Conservation (phyloP, 2,329 filamentous ascomycete species). For the Tolypocladium inflatum region DNA sequence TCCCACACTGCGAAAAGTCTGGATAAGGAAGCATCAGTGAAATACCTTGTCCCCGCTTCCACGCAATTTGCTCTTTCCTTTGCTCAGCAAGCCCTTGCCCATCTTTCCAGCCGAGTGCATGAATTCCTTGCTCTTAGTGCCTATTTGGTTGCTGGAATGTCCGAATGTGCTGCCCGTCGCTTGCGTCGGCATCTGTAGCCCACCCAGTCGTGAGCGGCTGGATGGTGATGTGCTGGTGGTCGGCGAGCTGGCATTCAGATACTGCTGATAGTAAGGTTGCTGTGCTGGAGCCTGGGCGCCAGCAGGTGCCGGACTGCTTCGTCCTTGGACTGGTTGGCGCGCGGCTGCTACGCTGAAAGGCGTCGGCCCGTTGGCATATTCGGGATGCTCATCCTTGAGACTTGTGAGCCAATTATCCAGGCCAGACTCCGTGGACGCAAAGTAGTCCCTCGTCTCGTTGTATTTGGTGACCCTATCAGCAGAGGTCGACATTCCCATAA, state of each 20-base stretch:
- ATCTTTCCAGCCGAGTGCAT: constrained; percentile 80
- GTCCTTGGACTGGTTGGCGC: constrained; percentile 7
- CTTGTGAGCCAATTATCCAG: constrained; percentile 48
- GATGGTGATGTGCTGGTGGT: constrained; percentile 15
- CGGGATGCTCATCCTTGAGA: constrained; percentile 36
- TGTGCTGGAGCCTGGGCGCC: constrained; percentile 18
- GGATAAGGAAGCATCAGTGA: constrained; percentile 43
- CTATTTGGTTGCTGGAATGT: constrained; percentile 54
- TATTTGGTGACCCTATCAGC: constrained; percentile 65
- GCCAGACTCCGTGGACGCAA: constrained; percentile 65
- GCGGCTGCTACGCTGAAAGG: constrained; percentile 15
- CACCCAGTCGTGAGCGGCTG: constrained; percentile 25
- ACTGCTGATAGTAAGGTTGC: constrained; percentile 47
- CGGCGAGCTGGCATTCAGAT: constrained; percentile 35
- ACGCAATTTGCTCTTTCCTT: constrained; percentile 77
- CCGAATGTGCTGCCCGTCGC: constrained; percentile 36
- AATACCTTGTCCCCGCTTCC: constrained; percentile 80
- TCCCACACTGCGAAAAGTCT: constrained; percentile 10
- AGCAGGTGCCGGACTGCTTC: constrained; percentile 11
- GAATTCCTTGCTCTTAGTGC: constrained; percentile 80
- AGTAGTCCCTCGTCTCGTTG: constrained; percentile 60
- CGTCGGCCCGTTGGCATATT: constrained; percentile 31
- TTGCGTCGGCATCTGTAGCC: constrained; percentile 26
- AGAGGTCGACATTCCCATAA: constrained; percentile 57
- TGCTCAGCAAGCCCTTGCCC: constrained; percentile 83